Conservation (phyloP, 2,329 filamentous ascomycete species). For the Botrytis hyacinthi region DNA sequence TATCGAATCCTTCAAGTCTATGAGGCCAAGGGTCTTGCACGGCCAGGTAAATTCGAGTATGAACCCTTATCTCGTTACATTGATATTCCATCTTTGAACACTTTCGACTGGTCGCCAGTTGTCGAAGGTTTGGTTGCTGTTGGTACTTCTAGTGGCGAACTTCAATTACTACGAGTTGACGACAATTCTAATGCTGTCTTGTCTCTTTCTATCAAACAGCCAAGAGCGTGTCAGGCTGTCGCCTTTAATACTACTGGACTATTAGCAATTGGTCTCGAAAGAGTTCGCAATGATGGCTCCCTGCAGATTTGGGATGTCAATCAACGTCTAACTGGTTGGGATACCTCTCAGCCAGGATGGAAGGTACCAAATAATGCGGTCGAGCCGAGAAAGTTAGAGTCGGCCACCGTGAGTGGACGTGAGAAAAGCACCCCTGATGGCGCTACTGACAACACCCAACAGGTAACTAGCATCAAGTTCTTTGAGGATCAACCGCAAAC, state of each 20-base stretch:
- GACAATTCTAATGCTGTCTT: conserved; percentile 64
- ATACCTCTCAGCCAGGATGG: conserved; percentile 48
- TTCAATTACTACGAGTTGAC: conserved; percentile 71
- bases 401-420: conserved; percentile 19
- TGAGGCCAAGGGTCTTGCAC: conserved; percentile 56
- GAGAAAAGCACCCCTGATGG: neutral
- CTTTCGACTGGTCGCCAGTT: conserved; percentile 65
- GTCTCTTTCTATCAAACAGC: conserved; percentile 70
- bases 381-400: conserved; percentile 59
- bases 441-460: conserved; percentile 52
- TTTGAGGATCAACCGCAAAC: conserved; percentile 75
- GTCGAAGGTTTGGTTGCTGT: conserved; percentile 68
- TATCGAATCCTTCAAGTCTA: conserved; percentile 62
- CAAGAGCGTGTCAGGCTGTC: conserved; percentile 76
- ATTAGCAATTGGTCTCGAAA: conserved; percentile 75
- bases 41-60: conserved; percentile 55
- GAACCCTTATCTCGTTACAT: conserved; percentile 57
- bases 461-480: conserved; percentile 81
- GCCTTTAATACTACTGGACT: conserved; percentile 72
- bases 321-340: conserved; percentile 52
- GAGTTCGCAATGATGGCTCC: conserved; percentile 77
- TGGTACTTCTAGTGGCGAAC: conserved; percentile 71
- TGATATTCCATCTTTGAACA: conserved; percentile 61
- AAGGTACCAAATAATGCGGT: conserved; percentile 28
- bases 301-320: conserved; percentile 81